Base-by-base conservation (phyloP, 306 rosid species). In the Castanopsis chinensis region DNA sequence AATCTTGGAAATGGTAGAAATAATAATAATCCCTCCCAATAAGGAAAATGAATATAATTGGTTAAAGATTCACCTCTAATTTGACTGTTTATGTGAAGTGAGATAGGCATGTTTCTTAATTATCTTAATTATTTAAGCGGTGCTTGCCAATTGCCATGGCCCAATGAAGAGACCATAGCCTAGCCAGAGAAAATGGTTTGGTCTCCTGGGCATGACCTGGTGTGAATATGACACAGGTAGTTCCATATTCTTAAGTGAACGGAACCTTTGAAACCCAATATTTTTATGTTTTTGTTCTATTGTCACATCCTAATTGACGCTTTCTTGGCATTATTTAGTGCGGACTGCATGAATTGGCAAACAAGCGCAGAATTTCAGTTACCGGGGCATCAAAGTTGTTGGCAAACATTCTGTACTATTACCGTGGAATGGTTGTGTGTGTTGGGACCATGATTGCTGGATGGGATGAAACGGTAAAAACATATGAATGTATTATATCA, bases 401-500 rank as follows among this genome's bases (percentile, higher is more conserved):
- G 81, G 98, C 99, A 32, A 95, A 95, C 84, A 95, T 95, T 86
- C 82, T 95, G 43, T 95, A 93, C 92, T 95, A 98, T 64, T 95
- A 93, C 79, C 96, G 94, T 37, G 98, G 99, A 76, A 93, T 95
- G 99, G 99, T 97, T 53, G 86, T 95, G 53, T 95, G 98, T 73
- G 97, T 95, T 59, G 99, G 99, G 64, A 95, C 98, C 85, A 95
- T 95, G 99, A 95, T 93, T 25, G 99, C 99, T 64, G 99, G 99
- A 81, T 95, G 99, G 99, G 98, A 93, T 77, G 99, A 93, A 75
- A 95, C 96, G 86, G 99, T 95, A 95, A 84, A 49, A 69, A 37
- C 32, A 75, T 59, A 10, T 10, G 20, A 61, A 63, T 58, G 52
- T 18, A 37, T 10, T 6, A 5, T 14, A 18, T 5, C 15, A 20